Conservation (phyloP, 306 rosid species). For the Amphicarpaea edgeworthii region DNA sequence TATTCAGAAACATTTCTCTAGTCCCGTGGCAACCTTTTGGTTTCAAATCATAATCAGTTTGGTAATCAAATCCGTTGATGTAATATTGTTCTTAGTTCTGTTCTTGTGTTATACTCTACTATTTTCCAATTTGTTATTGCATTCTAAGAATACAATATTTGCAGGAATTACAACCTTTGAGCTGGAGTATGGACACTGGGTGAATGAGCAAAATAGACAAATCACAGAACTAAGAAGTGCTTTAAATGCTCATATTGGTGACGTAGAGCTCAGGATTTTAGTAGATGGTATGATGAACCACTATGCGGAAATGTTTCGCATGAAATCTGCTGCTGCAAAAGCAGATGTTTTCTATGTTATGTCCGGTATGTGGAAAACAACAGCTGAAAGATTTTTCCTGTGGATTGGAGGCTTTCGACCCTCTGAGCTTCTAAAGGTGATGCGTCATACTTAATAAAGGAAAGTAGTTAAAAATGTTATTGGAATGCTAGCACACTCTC, state of each 20-base stretch:
- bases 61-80: constrained; percentile 4
- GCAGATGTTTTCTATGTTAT: constrained; percentile 89
- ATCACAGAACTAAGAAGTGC: constrained; percentile 75
- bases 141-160: constrained; percentile 42
- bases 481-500: too few relatives aligned
- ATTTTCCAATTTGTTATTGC: constrained; percentile 23
- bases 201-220: constrained; percentile 82
- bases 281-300: constrained; percentile 80
- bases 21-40: neutral
- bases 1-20: neutral
- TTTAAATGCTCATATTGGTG: constrained; percentile 69
- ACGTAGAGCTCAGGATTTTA: constrained; percentile 77
- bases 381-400: constrained; percentile 86
- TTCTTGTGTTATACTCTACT: constrained; percentile 1
- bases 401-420: constrained; percentile 99
- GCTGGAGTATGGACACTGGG: constrained; percentile 92
- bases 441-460: constrained; percentile 20
- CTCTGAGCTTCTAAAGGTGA: constrained; percentile 93
- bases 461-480: constrained; percentile 3
- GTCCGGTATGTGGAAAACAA: constrained; percentile 96
- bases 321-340: constrained; percentile 89
- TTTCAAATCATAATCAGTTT: constrained; percentile 11
- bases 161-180: constrained; percentile 83
- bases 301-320: constrained; percentile 73
- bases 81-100: neutral